Percentiles rank a stretch among this genome's conserved stretches.
Conservation (phyloP, 176 grass and related monocot species). For the Aegilops speltoides region DNA sequence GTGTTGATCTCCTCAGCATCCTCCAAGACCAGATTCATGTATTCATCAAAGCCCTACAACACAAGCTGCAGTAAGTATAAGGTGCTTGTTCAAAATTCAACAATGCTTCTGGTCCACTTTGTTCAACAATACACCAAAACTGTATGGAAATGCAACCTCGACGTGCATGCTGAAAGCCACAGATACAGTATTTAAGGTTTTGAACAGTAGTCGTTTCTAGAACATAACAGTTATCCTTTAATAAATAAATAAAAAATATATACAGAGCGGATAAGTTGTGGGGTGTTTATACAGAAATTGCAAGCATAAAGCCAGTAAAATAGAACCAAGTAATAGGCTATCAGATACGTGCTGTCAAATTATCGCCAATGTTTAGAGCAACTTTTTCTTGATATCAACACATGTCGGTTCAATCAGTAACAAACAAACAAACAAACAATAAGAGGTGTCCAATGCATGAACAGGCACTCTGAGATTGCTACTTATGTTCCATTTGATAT, state of each 20-base stretch:
- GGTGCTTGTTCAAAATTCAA: neutral
- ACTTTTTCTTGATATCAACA: neutral
- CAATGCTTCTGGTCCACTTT: neutral
- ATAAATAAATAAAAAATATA: neutral
- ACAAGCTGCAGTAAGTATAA: neutral
- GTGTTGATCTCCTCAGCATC: slow-evolving; percentile 79
- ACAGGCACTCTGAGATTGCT: neutral
- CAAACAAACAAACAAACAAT: no score
- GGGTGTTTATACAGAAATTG: neutral
- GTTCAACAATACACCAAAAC: neutral
- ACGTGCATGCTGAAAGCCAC: neutral
- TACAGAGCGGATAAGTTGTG: neutral
- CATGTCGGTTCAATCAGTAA: neutral
- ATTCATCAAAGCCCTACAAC: slow-evolving; percentile 83
- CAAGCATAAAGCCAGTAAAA: neutral
- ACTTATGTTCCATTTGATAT: neutral
- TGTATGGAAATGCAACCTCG: neutral
- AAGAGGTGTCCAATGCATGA: neutral
- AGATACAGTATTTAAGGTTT: neutral
- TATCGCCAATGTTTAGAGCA: neutral
- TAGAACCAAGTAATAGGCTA: neutral
- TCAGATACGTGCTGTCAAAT: neutral
- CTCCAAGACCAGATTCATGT: slow-evolving; percentile 86
- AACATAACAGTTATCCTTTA: neutral
- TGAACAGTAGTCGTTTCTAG: neutral